A percentile compares a stretch with the other conserved stretches of the same genome.
phyloP scores from a whole-genome alignment of 2,329 filamentous ascomycete genomes.

The Pyrenophora graminea region DNA sequence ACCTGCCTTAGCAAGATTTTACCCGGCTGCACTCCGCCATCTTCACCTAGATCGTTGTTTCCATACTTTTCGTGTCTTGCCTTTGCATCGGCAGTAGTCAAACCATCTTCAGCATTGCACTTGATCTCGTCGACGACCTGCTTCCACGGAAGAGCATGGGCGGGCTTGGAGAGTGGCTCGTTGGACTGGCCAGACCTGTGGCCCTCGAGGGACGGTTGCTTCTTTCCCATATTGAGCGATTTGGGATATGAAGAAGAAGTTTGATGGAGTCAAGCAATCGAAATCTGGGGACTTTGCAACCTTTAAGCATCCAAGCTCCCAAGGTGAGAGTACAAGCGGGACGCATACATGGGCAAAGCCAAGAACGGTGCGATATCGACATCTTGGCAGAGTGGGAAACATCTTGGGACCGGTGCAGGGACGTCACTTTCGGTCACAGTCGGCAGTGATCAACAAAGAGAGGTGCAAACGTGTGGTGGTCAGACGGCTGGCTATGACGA shows the following conservation, averaged over 20 bases:
- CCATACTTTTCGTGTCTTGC: slow-evolving; percentile 56
- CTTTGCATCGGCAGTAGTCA: slow-evolving; percentile 63
- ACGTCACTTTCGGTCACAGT: slow-evolving; percentile 34
- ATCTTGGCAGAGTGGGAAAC: slow-evolving; percentile 34
- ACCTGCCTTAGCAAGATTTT: slow-evolving; percentile 76
- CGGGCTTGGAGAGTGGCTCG: slow-evolving; percentile 62
- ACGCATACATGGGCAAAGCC: slow-evolving; percentile 33
- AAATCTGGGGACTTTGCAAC: slow-evolving; percentile 32
- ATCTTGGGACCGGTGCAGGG: slow-evolving; percentile 32
- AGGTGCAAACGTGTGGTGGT: slow-evolving; percentile 12
- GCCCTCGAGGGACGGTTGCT: slow-evolving; percentile 41
- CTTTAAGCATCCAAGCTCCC: slow-evolving; percentile 32
- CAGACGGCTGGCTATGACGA: slow-evolving; percentile 5
- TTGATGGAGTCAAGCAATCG: slow-evolving; percentile 34
- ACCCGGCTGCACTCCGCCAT: slow-evolving; percentile 69
- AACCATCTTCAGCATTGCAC: slow-evolving; percentile 69
- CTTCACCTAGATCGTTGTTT: slow-evolving; percentile 72
- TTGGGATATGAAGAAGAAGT: slow-evolving; percentile 29
- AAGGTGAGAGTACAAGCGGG: slow-evolving; percentile 22
- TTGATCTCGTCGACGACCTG: slow-evolving; percentile 61
- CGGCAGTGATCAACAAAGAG: slow-evolving; percentile 21
- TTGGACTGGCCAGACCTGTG: slow-evolving; percentile 54
- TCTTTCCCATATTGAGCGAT: slow-evolving; percentile 44
- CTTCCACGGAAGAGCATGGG: slow-evolving; percentile 63
- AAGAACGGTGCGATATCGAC: slow-evolving; percentile 33